These are phyloP conservation scores for Penicillium manginii DNA, from an alignment of 495 filamentous ascomycete species.

Conservation along the genomic window DNA sequence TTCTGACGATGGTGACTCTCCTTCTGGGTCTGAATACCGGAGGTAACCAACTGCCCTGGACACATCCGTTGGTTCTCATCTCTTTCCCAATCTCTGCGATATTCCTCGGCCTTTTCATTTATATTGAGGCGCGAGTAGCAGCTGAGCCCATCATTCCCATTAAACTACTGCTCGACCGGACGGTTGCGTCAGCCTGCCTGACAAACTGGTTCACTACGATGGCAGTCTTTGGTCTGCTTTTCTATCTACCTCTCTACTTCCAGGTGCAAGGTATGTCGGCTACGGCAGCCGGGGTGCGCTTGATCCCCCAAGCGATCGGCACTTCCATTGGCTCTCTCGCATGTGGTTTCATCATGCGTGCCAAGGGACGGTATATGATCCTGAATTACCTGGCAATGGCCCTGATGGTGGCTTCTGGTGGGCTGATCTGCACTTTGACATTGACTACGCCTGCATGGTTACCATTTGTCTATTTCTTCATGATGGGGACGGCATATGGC, in stretches of 20 bases:
- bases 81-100: conserved; percentile 67
- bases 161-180: conserved; percentile 72
- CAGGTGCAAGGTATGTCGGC: conserved; percentile 74
- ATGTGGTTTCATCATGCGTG: conserved; percentile 75
- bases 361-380: conserved; percentile 70
- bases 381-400: conserved; percentile 59
- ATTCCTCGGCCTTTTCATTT: conserved; percentile 59
- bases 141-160: conserved; percentile 84
- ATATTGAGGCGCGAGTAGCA: conserved; percentile 67
- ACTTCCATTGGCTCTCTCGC: conserved; percentile 72
- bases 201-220: conserved; percentile 72
- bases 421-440: conserved; percentile 56
- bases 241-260: conserved; percentile 83
- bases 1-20: conserved; percentile 71
- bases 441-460: conserved; percentile 62
- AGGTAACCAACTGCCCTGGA: conserved; percentile 85
- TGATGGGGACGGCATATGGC: conserved; percentile 72
- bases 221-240: conserved; percentile 59
- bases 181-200: conserved; percentile 73
- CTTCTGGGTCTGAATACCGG: conserved; percentile 83
- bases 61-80: conserved; percentile 74
- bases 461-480: conserved; percentile 68
- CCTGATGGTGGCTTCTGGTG: conserved; percentile 54
- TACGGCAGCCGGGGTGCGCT: conserved; percentile 68
- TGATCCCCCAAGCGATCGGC: conserved; percentile 70